A percentile compares a stretch with the other conserved stretches of the same genome.
phyloP scores from a whole-genome alignment of 345 rosid species.

The Trapa bicornis region DNA sequence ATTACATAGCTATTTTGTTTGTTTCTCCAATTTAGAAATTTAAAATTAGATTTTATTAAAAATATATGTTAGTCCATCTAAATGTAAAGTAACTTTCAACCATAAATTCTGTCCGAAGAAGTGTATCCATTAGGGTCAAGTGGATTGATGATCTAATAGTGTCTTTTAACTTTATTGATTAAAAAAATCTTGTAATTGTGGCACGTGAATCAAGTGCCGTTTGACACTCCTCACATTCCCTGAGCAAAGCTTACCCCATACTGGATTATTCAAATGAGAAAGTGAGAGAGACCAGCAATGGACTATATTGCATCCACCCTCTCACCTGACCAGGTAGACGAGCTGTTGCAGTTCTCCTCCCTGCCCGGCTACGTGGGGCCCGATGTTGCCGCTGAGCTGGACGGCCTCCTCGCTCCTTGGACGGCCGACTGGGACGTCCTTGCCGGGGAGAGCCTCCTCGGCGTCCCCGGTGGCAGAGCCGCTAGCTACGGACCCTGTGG shows the following conservation, averaged over 20 bases:
- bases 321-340: constrained; percentile 15
- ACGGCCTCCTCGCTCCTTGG: background rate
- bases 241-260: background rate
- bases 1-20: too few relatives aligned
- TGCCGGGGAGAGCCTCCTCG: background rate
- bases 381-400: background rate
- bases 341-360: constrained; percentile 12
- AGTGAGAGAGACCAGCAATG: constrained; percentile 8
- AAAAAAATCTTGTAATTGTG: too few relatives aligned
- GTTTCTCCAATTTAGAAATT: too few relatives aligned
- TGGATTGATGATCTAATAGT: too few relatives aligned
- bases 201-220: too few relatives aligned
- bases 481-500: background rate
- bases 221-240: too few relatives aligned
- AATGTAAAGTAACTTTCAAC: too few relatives aligned
- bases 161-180: too few relatives aligned
- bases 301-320: constrained; percentile 9
- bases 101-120: too few relatives aligned
- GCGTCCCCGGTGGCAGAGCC: background rate
- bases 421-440: constrained; percentile 2
- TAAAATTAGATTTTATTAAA: too few relatives aligned
- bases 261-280: background rate
- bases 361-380: background rate
- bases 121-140: too few relatives aligned
- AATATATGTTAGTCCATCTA: too few relatives aligned